Evolutionary conservation across 768 basidiomycete genomes (phyloP).

Genomic region (Naganishia randhawae): DNA sequence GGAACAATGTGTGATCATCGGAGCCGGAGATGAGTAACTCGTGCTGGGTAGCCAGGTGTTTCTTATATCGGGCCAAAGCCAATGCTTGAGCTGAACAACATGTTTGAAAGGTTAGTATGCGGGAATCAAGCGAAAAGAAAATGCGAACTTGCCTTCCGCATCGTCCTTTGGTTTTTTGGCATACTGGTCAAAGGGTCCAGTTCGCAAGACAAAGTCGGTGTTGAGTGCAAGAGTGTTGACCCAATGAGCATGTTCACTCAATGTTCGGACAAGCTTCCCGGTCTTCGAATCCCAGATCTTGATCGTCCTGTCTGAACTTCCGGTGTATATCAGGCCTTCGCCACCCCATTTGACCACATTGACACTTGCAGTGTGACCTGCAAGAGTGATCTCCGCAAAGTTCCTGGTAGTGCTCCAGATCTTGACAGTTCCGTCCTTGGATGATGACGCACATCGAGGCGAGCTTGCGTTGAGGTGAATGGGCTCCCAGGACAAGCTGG

Average conservation of each 20-base stretch:
- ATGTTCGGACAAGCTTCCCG: constrained; percentile 76
- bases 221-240: constrained; percentile 94
- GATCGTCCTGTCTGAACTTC: constrained; percentile 88
- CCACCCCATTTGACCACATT: constrained; percentile 97
- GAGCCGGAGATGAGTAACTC: constrained; percentile 92
- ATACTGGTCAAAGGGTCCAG: constrained; percentile 89
- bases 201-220: constrained; percentile 89
- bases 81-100: constrained; percentile 58
- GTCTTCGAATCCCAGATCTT: constrained; percentile 88
- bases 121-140: constrained; percentile 40
- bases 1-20: constrained; percentile 95
- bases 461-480: constrained; percentile 76
- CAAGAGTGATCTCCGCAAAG: constrained; percentile 73
- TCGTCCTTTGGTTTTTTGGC: constrained; percentile 73
- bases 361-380: constrained; percentile 89
- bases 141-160: constrained; percentile 61
- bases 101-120: constrained; percentile 50
- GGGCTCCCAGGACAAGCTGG: constrained; percentile 91
- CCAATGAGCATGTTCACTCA: constrained; percentile 98
- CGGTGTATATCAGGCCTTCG: constrained; percentile 84
- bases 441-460: constrained; percentile 87
- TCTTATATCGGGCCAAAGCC: constrained; percentile 72
- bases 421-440: constrained; percentile 93
- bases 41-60: constrained; percentile 59
- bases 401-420: constrained; percentile 79